Base-by-base conservation (phyloP, 2,329 filamentous ascomycete genomes). In the Uncinocarpus reesii region DNA sequence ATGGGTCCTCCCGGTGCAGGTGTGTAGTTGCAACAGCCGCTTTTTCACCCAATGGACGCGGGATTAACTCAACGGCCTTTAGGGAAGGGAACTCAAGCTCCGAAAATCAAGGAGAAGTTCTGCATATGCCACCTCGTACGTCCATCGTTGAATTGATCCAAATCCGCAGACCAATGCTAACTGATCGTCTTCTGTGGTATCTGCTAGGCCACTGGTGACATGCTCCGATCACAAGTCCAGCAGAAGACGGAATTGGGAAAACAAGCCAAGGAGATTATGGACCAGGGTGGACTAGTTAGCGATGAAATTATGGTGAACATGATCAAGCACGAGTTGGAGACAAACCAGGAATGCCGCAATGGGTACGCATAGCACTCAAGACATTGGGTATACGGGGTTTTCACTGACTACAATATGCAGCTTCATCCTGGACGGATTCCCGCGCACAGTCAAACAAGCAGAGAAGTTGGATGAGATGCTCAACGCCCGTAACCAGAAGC, bases 211-310 rank as follows among this genome's bases (percentile, higher is more conserved):
- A 98, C 92, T 52, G 92, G 92, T 68, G 92, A 98, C 72, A 98
- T 98, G 92, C 80, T 98, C 64, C 88, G 92, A 64, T 94, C 89
- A 58, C 92, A 98, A 71, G 92, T 98, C 65, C 85, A 90, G 57
- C 93, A 94, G 74, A 95, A 96, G 81, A 98, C 92, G 50, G 72
- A 85, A 52, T 81, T 98, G 56, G 92, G 92, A 60, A 80, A 85
- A 65, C 88, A 95, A 75, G 92, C 92, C 57, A 98, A 98, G 83
- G 96, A 96, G 81, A 98, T 98, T 70, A 98, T 98, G 92, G 92
- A 98, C 66, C 84, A 90, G 67, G 92, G 92, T 61, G 90, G 90
- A 59, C 81, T 98, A 51, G 92, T 98, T 67, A 94, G 88, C 69
- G 92, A 98, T 70, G 90, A 96, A 66, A 98, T 98, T 66, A 90